Conservation (phyloP, 208 protist species). For the Crithidia mellificae region DNA sequence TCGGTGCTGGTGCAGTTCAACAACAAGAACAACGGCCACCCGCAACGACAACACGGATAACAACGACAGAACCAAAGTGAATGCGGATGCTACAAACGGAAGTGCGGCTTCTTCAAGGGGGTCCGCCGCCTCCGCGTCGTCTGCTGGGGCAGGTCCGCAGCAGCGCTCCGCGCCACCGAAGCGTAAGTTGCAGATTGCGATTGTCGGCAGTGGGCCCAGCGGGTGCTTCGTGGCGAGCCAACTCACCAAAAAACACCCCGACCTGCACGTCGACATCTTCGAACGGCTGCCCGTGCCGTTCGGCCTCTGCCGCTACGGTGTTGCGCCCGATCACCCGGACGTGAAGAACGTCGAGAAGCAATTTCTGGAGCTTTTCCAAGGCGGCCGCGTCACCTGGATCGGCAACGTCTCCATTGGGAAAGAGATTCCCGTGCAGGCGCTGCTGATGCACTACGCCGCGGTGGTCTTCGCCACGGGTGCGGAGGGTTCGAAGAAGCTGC, state of each 20-base stretch:
- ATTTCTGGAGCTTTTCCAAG: slow-evolving; percentile 85
- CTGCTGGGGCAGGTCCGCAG: no score
- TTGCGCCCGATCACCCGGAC: slow-evolving; percentile 97
- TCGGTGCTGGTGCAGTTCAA: no score
- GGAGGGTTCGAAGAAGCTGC: slow-evolving; percentile 59
- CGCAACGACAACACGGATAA: no score
- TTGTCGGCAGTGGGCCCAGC: slow-evolving; percentile 95
- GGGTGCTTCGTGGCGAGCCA: slow-evolving; percentile 95
- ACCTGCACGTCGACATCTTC: slow-evolving; percentile 91
- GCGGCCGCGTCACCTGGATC: slow-evolving; percentile 82
- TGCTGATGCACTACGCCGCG: slow-evolving; percentile 89
- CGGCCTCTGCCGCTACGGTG: slow-evolving; percentile 96
- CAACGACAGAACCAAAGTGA: no score
- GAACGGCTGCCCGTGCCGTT: slow-evolving; percentile 95
- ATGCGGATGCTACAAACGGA: no score
- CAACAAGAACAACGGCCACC: no score
- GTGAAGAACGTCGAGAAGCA: slow-evolving; percentile 95
- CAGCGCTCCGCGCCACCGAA: slow-evolving; percentile 2
- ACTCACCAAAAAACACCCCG: slow-evolving; percentile 74
- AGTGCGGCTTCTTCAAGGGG: no score
- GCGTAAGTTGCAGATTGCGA: slow-evolving; percentile 80
- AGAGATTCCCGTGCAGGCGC: slow-evolving; percentile 62
- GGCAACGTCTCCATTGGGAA: slow-evolving; percentile 93
- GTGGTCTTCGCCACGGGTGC: slow-evolving; percentile 95
- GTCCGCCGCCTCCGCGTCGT: not conserved